These are phyloP conservation scores for Termitomyces sp. DNA, from an alignment of 768 basidiomycete species.

Conservation along the genomic window DNA sequence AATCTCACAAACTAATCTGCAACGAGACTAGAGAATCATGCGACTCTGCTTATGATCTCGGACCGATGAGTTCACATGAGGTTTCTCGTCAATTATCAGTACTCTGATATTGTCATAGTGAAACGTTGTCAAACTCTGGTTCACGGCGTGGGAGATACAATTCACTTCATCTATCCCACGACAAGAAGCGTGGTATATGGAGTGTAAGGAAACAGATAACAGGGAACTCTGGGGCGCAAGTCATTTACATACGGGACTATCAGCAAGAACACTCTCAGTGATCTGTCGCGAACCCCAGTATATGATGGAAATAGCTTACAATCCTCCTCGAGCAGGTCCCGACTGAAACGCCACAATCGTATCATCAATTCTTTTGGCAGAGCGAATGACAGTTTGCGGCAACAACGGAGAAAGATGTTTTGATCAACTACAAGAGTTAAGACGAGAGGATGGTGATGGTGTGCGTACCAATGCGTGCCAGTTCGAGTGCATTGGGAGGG, in stretches of 20 bases:
- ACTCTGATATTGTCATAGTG: background rate
- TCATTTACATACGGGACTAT: conserved; percentile 36
- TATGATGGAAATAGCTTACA: conserved; percentile 20
- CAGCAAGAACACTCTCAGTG: background rate
- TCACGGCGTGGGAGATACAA: background rate
- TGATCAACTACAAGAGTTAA: no score
- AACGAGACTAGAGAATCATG: no score
- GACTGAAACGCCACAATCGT: background rate
- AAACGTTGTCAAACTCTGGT: background rate
- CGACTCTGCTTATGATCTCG: no score
- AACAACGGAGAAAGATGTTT: background rate
- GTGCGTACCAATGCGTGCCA: conserved; percentile 38
- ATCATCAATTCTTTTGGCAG: no score
- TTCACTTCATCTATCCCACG: background rate
- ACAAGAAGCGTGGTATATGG: background rate
- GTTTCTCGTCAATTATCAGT: background rate
- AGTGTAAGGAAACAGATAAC: background rate
- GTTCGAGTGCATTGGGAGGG: conserved; percentile 33
- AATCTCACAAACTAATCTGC: no score
- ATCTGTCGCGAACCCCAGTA: no score
- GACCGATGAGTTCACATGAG: background rate
- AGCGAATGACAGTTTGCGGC: background rate
- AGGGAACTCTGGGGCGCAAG: conserved; percentile 24
- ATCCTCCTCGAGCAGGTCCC: conserved; percentile 37
- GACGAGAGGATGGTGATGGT: background rate